phyloP scores from a whole-genome alignment of 2,329 filamentous ascomycete genomes.

The Aspergillus ochraceus region DNA sequence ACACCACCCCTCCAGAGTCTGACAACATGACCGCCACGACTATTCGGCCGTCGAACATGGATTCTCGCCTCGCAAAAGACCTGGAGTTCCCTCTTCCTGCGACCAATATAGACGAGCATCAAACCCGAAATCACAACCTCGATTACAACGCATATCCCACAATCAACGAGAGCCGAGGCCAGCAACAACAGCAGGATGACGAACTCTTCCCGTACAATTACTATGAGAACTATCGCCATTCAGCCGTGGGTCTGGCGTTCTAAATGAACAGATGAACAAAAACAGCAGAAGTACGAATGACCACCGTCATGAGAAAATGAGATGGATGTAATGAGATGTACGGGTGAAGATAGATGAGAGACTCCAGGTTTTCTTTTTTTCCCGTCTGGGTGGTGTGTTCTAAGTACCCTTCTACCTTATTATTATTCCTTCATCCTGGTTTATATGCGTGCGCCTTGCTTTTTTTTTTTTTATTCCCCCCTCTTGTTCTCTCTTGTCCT shows the following conservation, averaged over 20 bases:
- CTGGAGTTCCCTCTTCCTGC: background rate
- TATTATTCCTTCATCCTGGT: background rate
- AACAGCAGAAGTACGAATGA: background rate
- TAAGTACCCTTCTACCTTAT: background rate
- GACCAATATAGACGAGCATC: background rate
- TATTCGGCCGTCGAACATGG: background rate
- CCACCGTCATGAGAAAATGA: background rate
- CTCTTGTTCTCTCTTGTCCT: background rate
- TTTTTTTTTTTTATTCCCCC: background rate
- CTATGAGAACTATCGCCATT: constrained; percentile 21
- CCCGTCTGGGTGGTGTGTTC: background rate
- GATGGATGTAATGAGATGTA: background rate
- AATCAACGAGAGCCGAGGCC: constrained; percentile 26
- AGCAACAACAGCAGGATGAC: constrained; percentile 12
- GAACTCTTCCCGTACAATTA: constrained; percentile 12
- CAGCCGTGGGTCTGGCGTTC: constrained; percentile 34
- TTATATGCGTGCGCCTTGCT: background rate
- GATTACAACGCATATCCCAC: constrained; percentile 19
- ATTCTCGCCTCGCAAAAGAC: background rate
- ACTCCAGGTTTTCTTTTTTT: background rate
- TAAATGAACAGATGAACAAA: constrained; percentile 13
- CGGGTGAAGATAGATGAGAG: background rate
- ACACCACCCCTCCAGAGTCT: background rate
- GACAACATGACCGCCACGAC: background rate
- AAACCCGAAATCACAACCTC: background rate